phyloP scores from a whole-genome alignment of 2,329 filamentous ascomycete genomes.

The Botrytis cinerea region DNA sequence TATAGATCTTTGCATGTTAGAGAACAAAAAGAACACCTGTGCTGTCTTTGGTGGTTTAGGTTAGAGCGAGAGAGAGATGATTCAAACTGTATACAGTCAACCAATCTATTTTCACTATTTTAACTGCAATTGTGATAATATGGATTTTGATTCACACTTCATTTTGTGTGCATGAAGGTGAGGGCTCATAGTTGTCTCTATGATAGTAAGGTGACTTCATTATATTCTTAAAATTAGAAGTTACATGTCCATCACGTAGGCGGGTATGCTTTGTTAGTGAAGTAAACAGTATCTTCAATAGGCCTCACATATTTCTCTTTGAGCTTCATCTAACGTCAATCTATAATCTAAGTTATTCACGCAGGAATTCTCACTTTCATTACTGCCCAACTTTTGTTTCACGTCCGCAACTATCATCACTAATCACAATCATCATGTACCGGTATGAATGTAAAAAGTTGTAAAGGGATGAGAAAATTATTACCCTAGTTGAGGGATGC shows the following conservation, averaged over 20 bases:
- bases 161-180: background rate
- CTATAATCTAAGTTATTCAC: background rate
- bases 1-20: background rate
- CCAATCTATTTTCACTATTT: too few species aligned
- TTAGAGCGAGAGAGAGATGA: too few species aligned
- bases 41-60: too few species aligned
- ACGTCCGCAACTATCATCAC: background rate
- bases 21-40: background rate
- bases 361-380: background rate
- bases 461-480: background rate
- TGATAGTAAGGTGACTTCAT: background rate
- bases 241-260: background rate
- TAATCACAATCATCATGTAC: fast-evolving
- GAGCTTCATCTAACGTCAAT: too few species aligned
- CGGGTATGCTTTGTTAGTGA: background rate
- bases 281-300: background rate
- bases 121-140: background rate
- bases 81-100: background rate
- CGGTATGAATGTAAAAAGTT: background rate
- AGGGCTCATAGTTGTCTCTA: background rate
- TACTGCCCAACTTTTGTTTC: background rate
- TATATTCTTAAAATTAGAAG: background rate
- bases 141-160: background rate
- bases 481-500: background rate
- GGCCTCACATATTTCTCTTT: background rate